Evolutionary conservation across 306 rosid species (phyloP).

Genomic region (Glycine soja): DNA sequence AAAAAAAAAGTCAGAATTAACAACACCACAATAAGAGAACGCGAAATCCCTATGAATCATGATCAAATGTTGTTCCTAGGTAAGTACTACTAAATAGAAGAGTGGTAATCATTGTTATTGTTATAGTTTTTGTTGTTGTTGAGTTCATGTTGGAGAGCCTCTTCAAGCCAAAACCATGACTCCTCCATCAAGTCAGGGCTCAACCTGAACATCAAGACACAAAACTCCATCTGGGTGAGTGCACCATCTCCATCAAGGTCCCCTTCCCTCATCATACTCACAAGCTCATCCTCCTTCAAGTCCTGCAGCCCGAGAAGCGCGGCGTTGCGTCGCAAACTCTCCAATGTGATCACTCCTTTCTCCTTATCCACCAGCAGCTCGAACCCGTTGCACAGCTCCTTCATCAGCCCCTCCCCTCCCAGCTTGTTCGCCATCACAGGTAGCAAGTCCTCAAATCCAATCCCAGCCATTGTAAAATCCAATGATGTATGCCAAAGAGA

Average conservation of each 20-base stretch:
- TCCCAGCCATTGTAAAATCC: conserved; percentile 53
- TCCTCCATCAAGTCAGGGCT: conserved; percentile 84
- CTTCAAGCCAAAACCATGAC: conserved; percentile 73
- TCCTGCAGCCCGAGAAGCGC: conserved; percentile 69
- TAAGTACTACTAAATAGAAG: neutral
- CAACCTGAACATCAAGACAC: conserved; percentile 95
- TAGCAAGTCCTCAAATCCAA: conserved; percentile 71
- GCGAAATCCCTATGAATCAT: neutral
- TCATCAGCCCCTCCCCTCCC: conserved; percentile 85
- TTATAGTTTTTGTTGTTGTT: neutral
- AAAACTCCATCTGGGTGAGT: conserved; percentile 83
- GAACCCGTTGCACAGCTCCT: conserved; percentile 90
- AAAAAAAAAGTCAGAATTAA: conserved; percentile 1
- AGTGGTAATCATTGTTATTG: neutral
- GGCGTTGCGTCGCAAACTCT: conserved; percentile 72
- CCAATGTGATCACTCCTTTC: conserved; percentile 73
- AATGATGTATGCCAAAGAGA: too few species aligned
- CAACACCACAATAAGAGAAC: neutral
- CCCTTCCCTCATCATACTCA: conserved; percentile 79
- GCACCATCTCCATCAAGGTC: conserved; percentile 87
- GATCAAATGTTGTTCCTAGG: neutral
- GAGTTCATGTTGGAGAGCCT: conserved; percentile 57
- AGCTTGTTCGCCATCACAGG: conserved; percentile 81
- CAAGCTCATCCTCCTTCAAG: conserved; percentile 78
- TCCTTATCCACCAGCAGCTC: conserved; percentile 82